phyloP scores from a whole-genome alignment of 2,329 filamentous ascomycete species.

The Ophiocordyceps camponoti-leonardi region DNA sequence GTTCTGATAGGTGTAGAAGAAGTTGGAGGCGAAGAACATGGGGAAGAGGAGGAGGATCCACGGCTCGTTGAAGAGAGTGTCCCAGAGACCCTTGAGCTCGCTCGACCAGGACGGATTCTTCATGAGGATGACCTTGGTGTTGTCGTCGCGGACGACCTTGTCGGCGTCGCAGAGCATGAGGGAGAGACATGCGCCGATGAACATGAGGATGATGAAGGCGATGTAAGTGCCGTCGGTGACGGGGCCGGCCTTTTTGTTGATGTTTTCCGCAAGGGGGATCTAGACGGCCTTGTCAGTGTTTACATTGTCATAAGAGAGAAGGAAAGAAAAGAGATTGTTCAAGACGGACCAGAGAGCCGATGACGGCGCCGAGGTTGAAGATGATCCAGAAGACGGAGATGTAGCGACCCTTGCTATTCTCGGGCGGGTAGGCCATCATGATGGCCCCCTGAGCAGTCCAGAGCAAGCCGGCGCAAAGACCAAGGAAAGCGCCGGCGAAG shows the following conservation, averaged over 20 bases:
- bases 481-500: conserved; percentile 60
- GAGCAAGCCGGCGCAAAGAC: conserved; percentile 61
- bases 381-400: conserved; percentile 92
- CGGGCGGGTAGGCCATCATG: conserved; percentile 79
- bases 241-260: conserved; percentile 31
- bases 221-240: conserved; percentile 73
- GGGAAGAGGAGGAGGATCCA: conserved; percentile 49
- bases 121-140: conserved; percentile 69
- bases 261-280: conserved; percentile 53
- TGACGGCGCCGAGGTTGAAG: conserved; percentile 81
- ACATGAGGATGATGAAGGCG: conserved; percentile 72
- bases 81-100: conserved; percentile 58
- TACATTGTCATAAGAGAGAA: too few relatives aligned
- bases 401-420: conserved; percentile 69
- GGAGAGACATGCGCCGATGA: conserved; percentile 51
- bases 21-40: conserved; percentile 36
- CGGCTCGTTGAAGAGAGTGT: conserved; percentile 52
- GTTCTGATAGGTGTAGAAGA: conserved; percentile 43
- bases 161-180: conserved; percentile 55
- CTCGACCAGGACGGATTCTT: conserved; percentile 78
- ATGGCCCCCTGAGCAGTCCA: conserved; percentile 75
- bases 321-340: background rate
- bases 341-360: conserved; percentile 46
- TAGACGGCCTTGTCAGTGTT: too few relatives aligned
- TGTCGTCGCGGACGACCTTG: conserved; percentile 58